phyloP scores from a whole-genome alignment of 768 basidiomycete genomes.

The Lyophyllum decastes region DNA sequence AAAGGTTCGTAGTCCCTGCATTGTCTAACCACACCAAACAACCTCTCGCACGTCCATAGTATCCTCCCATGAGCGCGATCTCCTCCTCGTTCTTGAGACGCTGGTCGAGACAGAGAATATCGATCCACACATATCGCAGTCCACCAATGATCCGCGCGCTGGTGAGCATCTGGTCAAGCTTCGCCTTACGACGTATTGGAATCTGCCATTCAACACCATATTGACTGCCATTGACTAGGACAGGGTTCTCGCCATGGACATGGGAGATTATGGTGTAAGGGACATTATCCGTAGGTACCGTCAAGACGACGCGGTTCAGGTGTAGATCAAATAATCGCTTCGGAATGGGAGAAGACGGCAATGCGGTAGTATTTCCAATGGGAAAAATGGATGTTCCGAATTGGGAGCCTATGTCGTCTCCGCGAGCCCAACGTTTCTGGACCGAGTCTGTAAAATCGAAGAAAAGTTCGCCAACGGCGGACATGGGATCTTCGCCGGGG shows the following conservation, averaged over 20 bases:
- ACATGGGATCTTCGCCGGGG: background rate
- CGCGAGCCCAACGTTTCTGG: background rate
- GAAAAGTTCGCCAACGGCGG: background rate
- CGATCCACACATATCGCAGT: background rate
- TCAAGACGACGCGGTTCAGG: background rate
- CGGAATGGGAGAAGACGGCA: background rate
- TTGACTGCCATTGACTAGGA: background rate
- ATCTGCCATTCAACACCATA: background rate
- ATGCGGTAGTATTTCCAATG: background rate
- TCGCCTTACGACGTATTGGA: background rate
- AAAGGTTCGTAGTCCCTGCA: background rate
- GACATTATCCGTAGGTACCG: background rate
- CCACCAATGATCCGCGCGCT: background rate
- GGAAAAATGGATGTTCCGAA: background rate
- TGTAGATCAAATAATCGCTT: background rate
- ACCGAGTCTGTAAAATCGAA: background rate
- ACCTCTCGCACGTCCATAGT: background rate
- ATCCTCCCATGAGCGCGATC: background rate
- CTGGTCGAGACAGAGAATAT: background rate
- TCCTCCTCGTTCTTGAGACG: background rate
- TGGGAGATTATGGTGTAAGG: background rate
- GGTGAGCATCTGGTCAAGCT: background rate
- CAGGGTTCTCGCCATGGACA: background rate
- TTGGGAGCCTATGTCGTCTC: background rate
- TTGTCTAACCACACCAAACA: background rate